Evolutionary conservation across 495 filamentous ascomycete genomes (phyloP).

Genomic region (Pseudomonodictys pantanalensis): DNA sequence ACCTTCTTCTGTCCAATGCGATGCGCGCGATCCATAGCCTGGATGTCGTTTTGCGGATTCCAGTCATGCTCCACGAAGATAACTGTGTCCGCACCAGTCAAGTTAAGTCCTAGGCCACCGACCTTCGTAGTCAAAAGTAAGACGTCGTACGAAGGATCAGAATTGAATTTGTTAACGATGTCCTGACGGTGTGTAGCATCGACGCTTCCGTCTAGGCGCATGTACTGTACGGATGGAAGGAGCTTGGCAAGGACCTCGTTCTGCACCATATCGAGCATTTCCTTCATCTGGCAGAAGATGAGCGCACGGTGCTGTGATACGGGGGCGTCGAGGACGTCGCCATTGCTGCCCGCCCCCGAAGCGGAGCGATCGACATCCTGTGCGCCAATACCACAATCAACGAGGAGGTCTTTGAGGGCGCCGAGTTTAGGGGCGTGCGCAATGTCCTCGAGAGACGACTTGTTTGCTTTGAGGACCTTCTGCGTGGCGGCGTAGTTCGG

Average conservation of each 20-base stretch:
- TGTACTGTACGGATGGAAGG: conserved; percentile 80
- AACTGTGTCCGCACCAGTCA: conserved; percentile 96
- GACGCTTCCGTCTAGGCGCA: conserved; percentile 87
- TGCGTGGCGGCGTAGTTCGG: conserved; percentile 86
- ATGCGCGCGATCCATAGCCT: conserved; percentile 98
- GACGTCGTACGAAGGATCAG: conserved; percentile 91
- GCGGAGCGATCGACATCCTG: conserved; percentile 53
- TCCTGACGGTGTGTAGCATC: conserved; percentile 88
- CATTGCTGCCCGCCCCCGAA: conserved; percentile 18
- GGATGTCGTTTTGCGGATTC: conserved; percentile 98
- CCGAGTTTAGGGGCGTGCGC: conserved; percentile 89
- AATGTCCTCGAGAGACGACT: conserved; percentile 73
- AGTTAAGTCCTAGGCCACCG: conserved; percentile 88
- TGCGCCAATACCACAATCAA: conserved; percentile 92
- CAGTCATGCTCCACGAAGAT: conserved; percentile 99
- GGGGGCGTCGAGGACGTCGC: conserved; percentile 64
- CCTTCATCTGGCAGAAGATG: conserved; percentile 99
- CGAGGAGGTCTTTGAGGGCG: conserved; percentile 80
- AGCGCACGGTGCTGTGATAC: conserved; percentile 93
- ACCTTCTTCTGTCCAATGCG: conserved; percentile 99
- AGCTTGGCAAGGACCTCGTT: conserved; percentile 81
- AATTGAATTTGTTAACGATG: conserved; percentile 98
- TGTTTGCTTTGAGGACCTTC: conserved; percentile 64
- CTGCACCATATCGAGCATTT: conserved; percentile 98
- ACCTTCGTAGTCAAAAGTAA: conserved; percentile 91